These are phyloP conservation scores for Globisporangium viniferum DNA, from an alignment of 352 stramenopile species.

Conservation along the genomic window DNA sequence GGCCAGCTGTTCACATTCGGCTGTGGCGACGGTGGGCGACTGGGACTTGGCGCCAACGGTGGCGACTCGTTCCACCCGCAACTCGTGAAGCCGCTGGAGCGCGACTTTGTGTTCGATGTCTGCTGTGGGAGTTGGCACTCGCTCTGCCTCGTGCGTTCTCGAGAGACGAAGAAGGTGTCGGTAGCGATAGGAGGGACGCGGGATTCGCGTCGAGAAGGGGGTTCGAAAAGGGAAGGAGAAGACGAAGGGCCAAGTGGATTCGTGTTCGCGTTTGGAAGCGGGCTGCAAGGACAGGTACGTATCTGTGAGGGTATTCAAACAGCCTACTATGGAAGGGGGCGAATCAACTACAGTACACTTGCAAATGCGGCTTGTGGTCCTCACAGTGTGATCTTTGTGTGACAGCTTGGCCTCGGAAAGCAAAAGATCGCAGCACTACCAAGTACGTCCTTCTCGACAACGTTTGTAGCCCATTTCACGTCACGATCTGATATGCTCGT, in stretches of 20 bases:
- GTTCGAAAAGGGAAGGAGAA: background rate
- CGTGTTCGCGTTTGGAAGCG: conserved; percentile 65
- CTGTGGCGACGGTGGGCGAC: conserved; percentile 86
- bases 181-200: background rate
- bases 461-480: too few species aligned
- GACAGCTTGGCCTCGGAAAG: conserved; percentile 61
- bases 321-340: background rate
- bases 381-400: background rate
- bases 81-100: conserved; percentile 41
- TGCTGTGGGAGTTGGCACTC: conserved; percentile 70
- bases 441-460: conserved; percentile 29
- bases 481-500: too few species aligned
- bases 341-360: background rate
- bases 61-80: conserved; percentile 44
- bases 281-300: conserved; percentile 60
- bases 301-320: background rate
- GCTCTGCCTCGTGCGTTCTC: conserved; percentile 44
- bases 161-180: conserved; percentile 6
- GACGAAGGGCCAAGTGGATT: conserved; percentile 27
- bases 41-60: conserved; percentile 71
- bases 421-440: conserved; percentile 58
- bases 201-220: background rate
- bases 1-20: conserved; percentile 84
- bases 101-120: conserved; percentile 54
- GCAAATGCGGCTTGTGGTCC: background rate